These are phyloP conservation scores for Capsella bursapastoris DNA, from an alignment of 345 rosid genomes.

Conservation along the genomic window DNA sequence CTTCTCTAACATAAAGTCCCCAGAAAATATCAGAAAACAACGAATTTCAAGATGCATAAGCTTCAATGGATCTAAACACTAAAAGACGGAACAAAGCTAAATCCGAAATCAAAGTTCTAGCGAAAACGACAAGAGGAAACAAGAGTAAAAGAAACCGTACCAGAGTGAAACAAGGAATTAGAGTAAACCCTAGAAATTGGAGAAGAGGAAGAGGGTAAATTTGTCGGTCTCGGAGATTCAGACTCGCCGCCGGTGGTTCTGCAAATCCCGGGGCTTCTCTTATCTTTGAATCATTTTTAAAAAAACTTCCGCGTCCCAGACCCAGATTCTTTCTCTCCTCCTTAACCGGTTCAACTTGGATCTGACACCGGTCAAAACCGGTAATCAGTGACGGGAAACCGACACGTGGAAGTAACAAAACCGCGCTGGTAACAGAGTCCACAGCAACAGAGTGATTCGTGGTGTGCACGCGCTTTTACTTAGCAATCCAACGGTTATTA, in stretches of 20 bases:
- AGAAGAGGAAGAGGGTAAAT: neutral
- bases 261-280: constrained; percentile 47
- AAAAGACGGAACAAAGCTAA: constrained; percentile 31
- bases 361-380: constrained; percentile 46
- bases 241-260: constrained; percentile 45
- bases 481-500: constrained; percentile 11
- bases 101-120: constrained; percentile 5
- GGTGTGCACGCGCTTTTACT: constrained; percentile 24
- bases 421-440: neutral
- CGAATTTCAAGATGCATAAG: neutral
- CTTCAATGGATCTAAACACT: constrained; percentile 12
- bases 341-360: constrained; percentile 41
- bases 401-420: constrained; percentile 41
- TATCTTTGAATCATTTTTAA: constrained; percentile 25
- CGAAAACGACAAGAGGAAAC: neutral
- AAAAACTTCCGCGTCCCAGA: constrained; percentile 31
- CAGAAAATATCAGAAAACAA: neutral
- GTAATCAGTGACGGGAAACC: constrained; percentile 22
- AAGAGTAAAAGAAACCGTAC: constrained; percentile 26
- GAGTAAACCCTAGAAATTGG: constrained; percentile 20
- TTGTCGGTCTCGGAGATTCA: constrained; percentile 23
- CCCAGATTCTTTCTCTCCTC: no score
- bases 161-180: constrained; percentile 20
- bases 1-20: neutral
- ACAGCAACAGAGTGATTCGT: neutral